Percentiles rank a stretch among this genome's conserved stretches.
phyloP scores from a whole-genome alignment of 805 yeast genomes.

The Candida silvatica region DNA sequence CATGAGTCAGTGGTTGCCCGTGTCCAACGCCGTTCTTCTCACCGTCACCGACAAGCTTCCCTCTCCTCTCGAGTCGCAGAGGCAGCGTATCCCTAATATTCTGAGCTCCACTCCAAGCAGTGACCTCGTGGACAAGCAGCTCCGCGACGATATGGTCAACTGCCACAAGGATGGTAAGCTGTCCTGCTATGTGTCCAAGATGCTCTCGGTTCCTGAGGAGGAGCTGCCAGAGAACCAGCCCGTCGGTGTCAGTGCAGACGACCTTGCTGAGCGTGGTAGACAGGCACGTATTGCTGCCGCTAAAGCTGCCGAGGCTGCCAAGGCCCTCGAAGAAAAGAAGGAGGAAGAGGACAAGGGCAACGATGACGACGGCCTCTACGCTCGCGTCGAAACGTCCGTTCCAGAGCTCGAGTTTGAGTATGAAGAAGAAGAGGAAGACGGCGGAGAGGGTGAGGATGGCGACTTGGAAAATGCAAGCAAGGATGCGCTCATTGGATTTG shows the following conservation, averaged over 20 bases:
- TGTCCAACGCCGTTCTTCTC: slow-evolving; percentile 75
- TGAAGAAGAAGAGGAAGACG: slow-evolving; percentile 44
- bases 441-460: slow-evolving; percentile 31
- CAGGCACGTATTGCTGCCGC: slow-evolving; percentile 60
- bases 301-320: slow-evolving; percentile 47
- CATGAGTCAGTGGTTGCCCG: slow-evolving; percentile 92
- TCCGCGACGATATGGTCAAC: slow-evolving; percentile 46
- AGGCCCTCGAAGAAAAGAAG: slow-evolving; percentile 22
- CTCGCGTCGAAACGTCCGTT: no score
- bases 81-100: slow-evolving; percentile 57
- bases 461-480: slow-evolving; percentile 29
- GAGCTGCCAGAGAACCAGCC: slow-evolving; percentile 60
- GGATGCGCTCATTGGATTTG: slow-evolving; percentile 79
- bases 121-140: slow-evolving; percentile 35
- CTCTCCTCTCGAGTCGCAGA: slow-evolving; percentile 73
- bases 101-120: slow-evolving; percentile 49
- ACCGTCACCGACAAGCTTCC: slow-evolving; percentile 83
- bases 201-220: slow-evolving; percentile 73
- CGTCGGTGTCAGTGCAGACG: slow-evolving; percentile 39
- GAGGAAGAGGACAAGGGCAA: slow-evolving; percentile 6
- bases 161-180: slow-evolving; percentile 65
- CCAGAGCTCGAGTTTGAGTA: slow-evolving; percentile 20
- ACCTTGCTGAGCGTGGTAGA: slow-evolving; percentile 53
- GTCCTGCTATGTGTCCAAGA: slow-evolving; percentile 81
- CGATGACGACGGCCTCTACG: slow-evolving; percentile 13